Evolutionary conservation across 2,329 filamentous ascomycete species (phyloP).

Genomic region (Tolypocladium ovalisporum): DNA sequence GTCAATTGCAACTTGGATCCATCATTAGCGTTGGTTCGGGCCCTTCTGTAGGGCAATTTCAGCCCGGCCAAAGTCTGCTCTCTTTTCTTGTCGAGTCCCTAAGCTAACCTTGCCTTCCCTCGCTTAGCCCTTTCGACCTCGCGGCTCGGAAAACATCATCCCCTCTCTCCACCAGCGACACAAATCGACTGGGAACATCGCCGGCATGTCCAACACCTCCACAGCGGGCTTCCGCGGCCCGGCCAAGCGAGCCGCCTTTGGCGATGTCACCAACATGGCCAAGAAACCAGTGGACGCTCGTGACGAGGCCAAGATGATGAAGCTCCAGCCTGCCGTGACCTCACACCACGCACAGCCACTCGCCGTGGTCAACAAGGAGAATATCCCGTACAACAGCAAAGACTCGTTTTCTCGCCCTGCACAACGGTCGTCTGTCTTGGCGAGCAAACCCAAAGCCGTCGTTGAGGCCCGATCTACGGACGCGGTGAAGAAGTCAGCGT

Average conservation of each 20-base stretch:
- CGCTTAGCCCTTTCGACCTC: conserved; percentile 27
- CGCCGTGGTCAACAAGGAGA: conserved; percentile 32
- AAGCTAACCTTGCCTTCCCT: neutral
- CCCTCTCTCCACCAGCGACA: conserved; percentile 61
- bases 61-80: neutral
- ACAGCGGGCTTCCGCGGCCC: conserved; percentile 25
- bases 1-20: conserved; percentile 6
- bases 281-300: conserved; percentile 20
- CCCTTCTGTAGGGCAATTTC: neutral
- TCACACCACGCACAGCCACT: conserved; percentile 14
- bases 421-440: conserved; percentile 14
- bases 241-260: conserved; percentile 69
- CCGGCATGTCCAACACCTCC: conserved; percentile 13
- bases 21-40: neutral
- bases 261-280: conserved; percentile 66
- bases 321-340: conserved; percentile 14
- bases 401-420: conserved; percentile 27
- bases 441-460: conserved; percentile 11
- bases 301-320: conserved; percentile 24
- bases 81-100: neutral
- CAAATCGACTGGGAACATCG: conserved; percentile 62
- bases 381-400: conserved; percentile 19
- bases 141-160: conserved; percentile 43
- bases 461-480: conserved; percentile 14
- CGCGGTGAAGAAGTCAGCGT: conserved; percentile 11